Conservation (phyloP, 2,329 filamentous ascomycete species). For the Xylariomycetidae sp. region DNA sequence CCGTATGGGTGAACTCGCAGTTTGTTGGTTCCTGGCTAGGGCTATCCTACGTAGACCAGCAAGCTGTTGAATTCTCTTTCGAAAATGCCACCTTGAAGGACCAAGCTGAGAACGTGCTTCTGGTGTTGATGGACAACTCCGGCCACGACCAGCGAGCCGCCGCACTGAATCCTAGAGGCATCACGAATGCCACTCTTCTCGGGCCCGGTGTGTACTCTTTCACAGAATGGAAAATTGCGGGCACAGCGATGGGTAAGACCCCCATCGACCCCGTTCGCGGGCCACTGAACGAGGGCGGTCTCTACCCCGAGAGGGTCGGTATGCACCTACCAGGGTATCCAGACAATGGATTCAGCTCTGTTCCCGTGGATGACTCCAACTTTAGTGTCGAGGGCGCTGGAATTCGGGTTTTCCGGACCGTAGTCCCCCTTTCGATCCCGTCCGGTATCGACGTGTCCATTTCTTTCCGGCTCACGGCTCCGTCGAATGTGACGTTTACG, state of each 20-base stretch:
- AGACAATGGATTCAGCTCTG: conserved; percentile 37
- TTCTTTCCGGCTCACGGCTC: conserved; percentile 47
- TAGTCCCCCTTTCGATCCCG: conserved; percentile 46
- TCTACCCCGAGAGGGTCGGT: conserved; percentile 53
- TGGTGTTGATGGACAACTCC: conserved; percentile 56
- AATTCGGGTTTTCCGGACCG: conserved; percentile 52
- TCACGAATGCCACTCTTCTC: conserved; percentile 47
- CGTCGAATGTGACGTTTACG: conserved; percentile 34
- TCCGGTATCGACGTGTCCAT: conserved; percentile 50
- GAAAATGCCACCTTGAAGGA: conserved; percentile 39
- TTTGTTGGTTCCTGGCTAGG: conserved; percentile 54
- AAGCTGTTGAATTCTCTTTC: conserved; percentile 43
- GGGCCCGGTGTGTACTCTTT: conserved; percentile 35
- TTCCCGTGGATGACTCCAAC: conserved; percentile 24
- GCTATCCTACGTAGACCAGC: conserved; percentile 32
- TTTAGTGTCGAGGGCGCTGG: conserved; percentile 44
- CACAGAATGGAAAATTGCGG: conserved; percentile 53
- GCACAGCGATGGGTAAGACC: conserved; percentile 46
- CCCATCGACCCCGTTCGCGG: conserved; percentile 52
- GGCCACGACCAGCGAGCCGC: conserved; percentile 51
- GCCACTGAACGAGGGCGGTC: conserved; percentile 52
- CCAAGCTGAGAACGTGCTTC: conserved; percentile 40
- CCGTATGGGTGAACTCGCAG: conserved; percentile 52
- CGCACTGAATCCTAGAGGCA: conserved; percentile 46
- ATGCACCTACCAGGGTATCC: conserved; percentile 55